Base-by-base conservation (phyloP, 1,139 yeast species). In the Pichia sp. region DNA sequence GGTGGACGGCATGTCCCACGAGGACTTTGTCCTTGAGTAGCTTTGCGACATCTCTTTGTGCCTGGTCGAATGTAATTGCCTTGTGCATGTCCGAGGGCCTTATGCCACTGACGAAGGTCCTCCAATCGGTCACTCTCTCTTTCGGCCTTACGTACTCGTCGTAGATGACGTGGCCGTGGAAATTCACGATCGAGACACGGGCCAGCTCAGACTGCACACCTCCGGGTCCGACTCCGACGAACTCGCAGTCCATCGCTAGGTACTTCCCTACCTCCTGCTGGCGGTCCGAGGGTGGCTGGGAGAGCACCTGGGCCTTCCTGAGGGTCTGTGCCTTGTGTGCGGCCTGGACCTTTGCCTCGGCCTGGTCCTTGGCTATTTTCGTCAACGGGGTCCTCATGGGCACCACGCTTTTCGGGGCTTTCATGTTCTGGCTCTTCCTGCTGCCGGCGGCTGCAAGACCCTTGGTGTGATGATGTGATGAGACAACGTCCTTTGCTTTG, bases 51-150 rank as follows among this genome's bases (percentile, higher is more conserved):
- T 73, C 73, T 14, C 71, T 61, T 65, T 86, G 95, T 0, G 95
- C 95, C 38, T 81, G 80, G 59, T 78, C 75, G 63, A 87, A 86
- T 1, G 80, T 61, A 0, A 85, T 75, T 0, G 96, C 97, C 48
- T 76, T 68, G 41, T 74, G 72, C 87, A 91, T 83, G 66, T 86
- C 81, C 8, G 72, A 70, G 0, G 96, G 87, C 2, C 84, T 75
- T 3, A 92, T 81, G 16, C 98, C 98, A 68, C 95, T 85, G n/a
- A 89, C 95, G 88, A 92, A 84, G 0, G 97, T 92, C 68, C 97
- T 78, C 91, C 95, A 92, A 68, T 91, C 96, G 0, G 92, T 84
- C 1, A 92, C 96, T 53, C 73, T 74, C 62, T 85, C 91, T 43
- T 75, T 72, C 1, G 97, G 97, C 60, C 75, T 75, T 1, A 92